Base-by-base conservation (phyloP, 2,329 filamentous ascomycete species). In the Blastomyces parvus region DNA sequence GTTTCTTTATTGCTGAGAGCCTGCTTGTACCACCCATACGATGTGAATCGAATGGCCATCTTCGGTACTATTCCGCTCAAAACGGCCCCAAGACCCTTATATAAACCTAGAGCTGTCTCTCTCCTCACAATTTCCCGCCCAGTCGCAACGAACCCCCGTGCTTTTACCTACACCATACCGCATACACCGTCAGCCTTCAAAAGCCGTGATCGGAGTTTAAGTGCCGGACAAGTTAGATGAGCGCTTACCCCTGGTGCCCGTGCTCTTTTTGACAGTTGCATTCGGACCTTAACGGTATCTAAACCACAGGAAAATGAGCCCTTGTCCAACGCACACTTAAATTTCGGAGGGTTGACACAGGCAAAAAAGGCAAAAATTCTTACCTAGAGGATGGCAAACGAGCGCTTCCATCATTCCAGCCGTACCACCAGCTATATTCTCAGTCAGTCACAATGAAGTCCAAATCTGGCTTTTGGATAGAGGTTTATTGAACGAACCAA, bases 351-450 rank as follows among this genome's bases (percentile, higher is more conserved):
- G 46, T 58, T 25, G 25, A 33, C 30, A n/a, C 17, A 30, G 25
- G 22, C 22, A 22, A 14, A 44, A 17, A 25, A 7, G 17, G 22
- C 30, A 13, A 30, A 40, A 17, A 33, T 19, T 3, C 82, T 71
- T 83, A 93, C 89, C 89, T 64, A 97, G 84, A 66, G 94, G 94
- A 82, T 99, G 94, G 78, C 94, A 99, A 62, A 82, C 91, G 66
- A 99, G 86, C 59, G 94, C 94, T 80, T 99, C 94, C 92, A 97
- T 97, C 93, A 97, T 97, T 73, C 94, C 94, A 70, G 94, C 94
- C 78, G 91, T 91, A 74, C 94, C 94, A 74, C 94, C 94, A 75
- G 94, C 94, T 96, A 70, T 48, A 50, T 50, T 59, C 42, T 44
- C n/a, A 50, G 59, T 73, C 62, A 72, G 67, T 61, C 58, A 30